Percentiles rank a stretch among this genome's conserved stretches.
phyloP scores from a whole-genome alignment of 495 filamentous ascomycete genomes.

The Cercophora sp. region DNA sequence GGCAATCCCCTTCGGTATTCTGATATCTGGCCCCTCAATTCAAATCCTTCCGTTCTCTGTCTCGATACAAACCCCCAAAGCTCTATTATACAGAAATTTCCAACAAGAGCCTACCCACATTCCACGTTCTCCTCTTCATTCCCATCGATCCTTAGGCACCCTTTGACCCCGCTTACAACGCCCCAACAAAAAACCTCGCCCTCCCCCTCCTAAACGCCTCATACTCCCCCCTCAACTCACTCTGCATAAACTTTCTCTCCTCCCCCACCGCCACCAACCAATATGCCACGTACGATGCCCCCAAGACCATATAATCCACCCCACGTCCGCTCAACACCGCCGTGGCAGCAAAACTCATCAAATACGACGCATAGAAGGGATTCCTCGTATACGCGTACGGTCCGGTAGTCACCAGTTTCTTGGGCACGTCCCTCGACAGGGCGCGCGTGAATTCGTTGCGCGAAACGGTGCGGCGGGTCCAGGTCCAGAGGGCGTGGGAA shows the following conservation, averaged over 20 bases:
- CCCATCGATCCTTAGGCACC: too few relatives aligned
- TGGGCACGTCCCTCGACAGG: background rate
- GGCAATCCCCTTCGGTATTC: too few relatives aligned
- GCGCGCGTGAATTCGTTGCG: conserved; percentile 1
- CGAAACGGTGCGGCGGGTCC: background rate
- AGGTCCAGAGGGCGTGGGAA: background rate
- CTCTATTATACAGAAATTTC: too few relatives aligned
- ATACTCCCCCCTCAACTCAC: conserved; percentile 1
- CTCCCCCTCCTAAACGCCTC: background rate
- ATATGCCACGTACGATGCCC: background rate
- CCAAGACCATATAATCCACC: conserved; percentile 3
- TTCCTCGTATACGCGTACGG: conserved; percentile 2
- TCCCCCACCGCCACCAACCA: background rate
- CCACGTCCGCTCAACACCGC: background rate
- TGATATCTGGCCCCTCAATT: too few relatives aligned
- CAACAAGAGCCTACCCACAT: too few relatives aligned
- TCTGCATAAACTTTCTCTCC: background rate
- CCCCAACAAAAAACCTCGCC: conserved; percentile 1
- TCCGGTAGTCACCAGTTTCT: background rate
- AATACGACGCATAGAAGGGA: conserved; percentile 1
- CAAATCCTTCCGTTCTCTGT: too few relatives aligned
- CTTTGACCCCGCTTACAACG: background rate
- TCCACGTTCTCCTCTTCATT: too few relatives aligned
- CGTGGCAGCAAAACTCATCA: background rate
- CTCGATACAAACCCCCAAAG: too few relatives aligned